A percentile compares a stretch with the other conserved stretches of the same genome.
phyloP scores from a whole-genome alignment of 257 asterid species.

The Solanum pinnatisectum region DNA sequence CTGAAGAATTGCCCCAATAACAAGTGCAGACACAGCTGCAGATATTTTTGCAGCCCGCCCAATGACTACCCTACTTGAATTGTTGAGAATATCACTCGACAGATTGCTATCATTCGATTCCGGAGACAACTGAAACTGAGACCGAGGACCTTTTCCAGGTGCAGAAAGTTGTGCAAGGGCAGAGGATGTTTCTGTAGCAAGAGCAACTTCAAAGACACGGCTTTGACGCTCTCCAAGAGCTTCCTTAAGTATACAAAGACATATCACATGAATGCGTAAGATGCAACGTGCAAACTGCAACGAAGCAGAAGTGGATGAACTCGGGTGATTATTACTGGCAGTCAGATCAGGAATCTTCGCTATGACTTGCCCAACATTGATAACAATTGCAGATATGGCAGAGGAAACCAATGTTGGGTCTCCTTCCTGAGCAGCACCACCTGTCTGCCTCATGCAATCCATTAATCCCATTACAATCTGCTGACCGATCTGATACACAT shows the following conservation, averaged over 20 bases:
- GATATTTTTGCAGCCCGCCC: slow-evolving; percentile 56
- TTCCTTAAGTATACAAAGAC: slow-evolving; percentile 82
- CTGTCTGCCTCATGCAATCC: slow-evolving; percentile 99
- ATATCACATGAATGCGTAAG: slow-evolving; percentile 68
- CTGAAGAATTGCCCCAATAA: slow-evolving; percentile 78
- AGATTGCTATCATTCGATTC: slow-evolving; percentile 54
- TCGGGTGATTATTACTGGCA: slow-evolving; percentile 40
- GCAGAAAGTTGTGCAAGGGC: slow-evolving; percentile 59
- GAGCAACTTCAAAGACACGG: slow-evolving; percentile 95
- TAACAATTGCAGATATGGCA: slow-evolving; percentile 82
- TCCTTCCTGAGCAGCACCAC: slow-evolving; percentile 99
- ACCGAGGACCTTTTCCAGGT: slow-evolving; percentile 70
- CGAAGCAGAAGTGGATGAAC: slow-evolving; percentile 44
- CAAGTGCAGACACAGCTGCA: slow-evolving; percentile 77
- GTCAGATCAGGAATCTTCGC: slow-evolving; percentile 71
- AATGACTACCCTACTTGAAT: slow-evolving; percentile 35
- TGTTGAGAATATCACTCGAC: slow-evolving; percentile 41
- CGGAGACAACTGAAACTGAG: slow-evolving; percentile 67
- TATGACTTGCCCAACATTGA: slow-evolving; percentile 60
- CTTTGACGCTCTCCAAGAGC: slow-evolving; percentile 99
- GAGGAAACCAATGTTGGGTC: slow-evolving; percentile 92
- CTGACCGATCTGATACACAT: slow-evolving; percentile 65
- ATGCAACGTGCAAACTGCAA: slow-evolving; percentile 58
- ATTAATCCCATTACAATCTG: slow-evolving; percentile 74
- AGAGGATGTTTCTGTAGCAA: slow-evolving; percentile 83